Base-by-base conservation (phyloP, 768 basidiomycete species). In the Leccinum imitatum region DNA sequence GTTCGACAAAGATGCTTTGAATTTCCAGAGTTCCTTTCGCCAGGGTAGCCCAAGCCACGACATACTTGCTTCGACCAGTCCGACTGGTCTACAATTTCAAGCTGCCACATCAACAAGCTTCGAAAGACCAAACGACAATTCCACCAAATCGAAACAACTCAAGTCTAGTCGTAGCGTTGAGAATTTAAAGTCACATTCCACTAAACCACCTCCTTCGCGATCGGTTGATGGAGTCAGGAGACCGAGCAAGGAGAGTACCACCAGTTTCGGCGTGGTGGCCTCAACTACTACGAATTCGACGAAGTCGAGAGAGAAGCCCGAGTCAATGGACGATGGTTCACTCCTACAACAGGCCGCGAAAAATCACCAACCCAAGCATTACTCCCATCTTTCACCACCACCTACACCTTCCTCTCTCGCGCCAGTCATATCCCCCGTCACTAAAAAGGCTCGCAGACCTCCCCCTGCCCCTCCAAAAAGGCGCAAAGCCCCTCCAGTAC, bases 91-190 rank as follows among this genome's bases (percentile, higher is more conserved):
- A n/a, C 65, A 41, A 11, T 54, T 56, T 41, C 62, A 33, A 52
- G 15, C 25, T 23, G 8, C n/a, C n/a, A 41, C 27, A 10, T 56
- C 61, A n/a, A 4, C 44, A 21, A 19, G 46, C 13, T 65, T 58
- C 50, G 64, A 61, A 66, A 60, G 69, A 59, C 60, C 57, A 1
- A 52, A 58, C 4, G 55, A 69, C 61, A 51, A 67, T 69, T 55
- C 66, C 72, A 11, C 73, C 23, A 81, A 78, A 51, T 64, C 58
- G 46, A 84, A 79, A 60, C 73, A 78, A 6, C 61, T 87, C 58
- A 90, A 89, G 70, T 71, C 81, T 33, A 87, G 84, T 71, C 84
- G 84, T 64, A 91, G 90, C 65, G 83, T 81, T 33, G 89, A 91
- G 69, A 78, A 84, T 61, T 58, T 89, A 21, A 79, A 80, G 56